phyloP scores from a whole-genome alignment of 2,329 filamentous ascomycete genomes.

The Zymoseptoria crescenta region DNA sequence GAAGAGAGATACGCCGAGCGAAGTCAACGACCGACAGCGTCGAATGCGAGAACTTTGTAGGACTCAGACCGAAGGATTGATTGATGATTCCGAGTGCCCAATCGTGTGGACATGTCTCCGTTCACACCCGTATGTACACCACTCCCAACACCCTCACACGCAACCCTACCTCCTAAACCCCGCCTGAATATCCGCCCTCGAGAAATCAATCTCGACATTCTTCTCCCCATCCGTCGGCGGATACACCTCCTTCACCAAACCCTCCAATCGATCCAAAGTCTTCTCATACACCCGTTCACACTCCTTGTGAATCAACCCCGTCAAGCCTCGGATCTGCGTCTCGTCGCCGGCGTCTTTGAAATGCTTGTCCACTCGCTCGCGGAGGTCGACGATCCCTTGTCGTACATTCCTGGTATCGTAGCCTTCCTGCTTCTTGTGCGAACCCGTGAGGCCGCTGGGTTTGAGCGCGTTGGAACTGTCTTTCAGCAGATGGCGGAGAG shows the following conservation, averaged over 20 bases:
- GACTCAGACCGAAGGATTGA: not conserved
- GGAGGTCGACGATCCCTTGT: slow-evolving; percentile 69
- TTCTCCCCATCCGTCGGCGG: slow-evolving; percentile 32
- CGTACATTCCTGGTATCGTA: slow-evolving; percentile 80
- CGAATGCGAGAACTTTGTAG: not conserved
- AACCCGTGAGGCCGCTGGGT: not conserved
- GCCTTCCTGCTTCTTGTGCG: slow-evolving; percentile 61
- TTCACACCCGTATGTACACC: not conserved
- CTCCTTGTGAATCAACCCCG: slow-evolving; percentile 52
- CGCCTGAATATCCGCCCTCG: slow-evolving; percentile 28
- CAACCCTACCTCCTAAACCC: slow-evolving; percentile 25
- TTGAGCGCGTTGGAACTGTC: not conserved
- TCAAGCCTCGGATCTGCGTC: slow-evolving; percentile 51
- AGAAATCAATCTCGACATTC: slow-evolving; percentile 35
- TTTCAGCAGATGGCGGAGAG: slow-evolving; percentile 53
- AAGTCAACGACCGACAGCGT: not conserved
- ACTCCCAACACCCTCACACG: not conserved
- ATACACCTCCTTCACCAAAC: slow-evolving; percentile 38
- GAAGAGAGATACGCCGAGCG: too few species aligned
- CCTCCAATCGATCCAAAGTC: slow-evolving; percentile 43
- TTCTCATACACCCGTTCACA: slow-evolving; percentile 51
- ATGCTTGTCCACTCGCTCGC: slow-evolving; percentile 92
- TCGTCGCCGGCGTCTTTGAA: slow-evolving; percentile 84
- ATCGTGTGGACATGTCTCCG: not conserved
- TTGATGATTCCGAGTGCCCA: not conserved